Evolutionary conservation across 495 filamentous ascomycete genomes (phyloP).

Genomic region (Xylaria curta): DNA sequence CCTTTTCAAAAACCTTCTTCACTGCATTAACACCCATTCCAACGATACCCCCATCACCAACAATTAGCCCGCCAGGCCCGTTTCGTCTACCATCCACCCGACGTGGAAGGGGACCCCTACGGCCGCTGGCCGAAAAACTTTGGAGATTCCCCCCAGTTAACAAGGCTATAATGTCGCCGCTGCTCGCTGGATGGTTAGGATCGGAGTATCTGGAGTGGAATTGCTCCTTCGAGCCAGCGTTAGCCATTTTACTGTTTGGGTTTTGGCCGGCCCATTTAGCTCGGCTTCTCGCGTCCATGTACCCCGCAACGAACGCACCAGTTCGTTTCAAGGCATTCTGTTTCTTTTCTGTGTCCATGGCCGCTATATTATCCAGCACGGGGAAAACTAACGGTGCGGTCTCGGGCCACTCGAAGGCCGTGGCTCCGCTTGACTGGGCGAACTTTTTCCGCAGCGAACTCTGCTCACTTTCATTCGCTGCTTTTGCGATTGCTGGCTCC

Average conservation of each 20-base stretch:
- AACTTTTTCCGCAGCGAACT: conserved; percentile 42
- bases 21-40: neutral
- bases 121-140: conserved; percentile 25
- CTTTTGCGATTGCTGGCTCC: conserved; percentile 35
- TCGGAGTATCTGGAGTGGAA: conserved; percentile 62
- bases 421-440: conserved; percentile 53
- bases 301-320: conserved; percentile 56
- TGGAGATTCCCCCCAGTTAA: conserved; percentile 52
- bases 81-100: neutral
- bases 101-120: neutral
- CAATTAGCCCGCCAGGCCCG: neutral
- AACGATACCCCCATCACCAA: neutral
- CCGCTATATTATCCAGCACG: conserved; percentile 51
- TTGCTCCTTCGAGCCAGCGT: conserved; percentile 34
- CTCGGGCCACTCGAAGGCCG: conserved; percentile 56
- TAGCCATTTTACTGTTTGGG: conserved; percentile 41
- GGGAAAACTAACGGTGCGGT: conserved; percentile 63
- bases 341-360: conserved; percentile 38
- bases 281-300: conserved; percentile 59
- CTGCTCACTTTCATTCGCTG: conserved; percentile 20
- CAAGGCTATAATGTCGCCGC: conserved; percentile 48
- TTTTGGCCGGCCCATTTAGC: conserved; percentile 52
- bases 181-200: conserved; percentile 58
- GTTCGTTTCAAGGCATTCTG: conserved; percentile 31
- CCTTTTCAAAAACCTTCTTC: conserved; percentile 18